Conservation (phyloP, 2,329 filamentous ascomycete species). For the Aspergillus tubingensis region DNA sequence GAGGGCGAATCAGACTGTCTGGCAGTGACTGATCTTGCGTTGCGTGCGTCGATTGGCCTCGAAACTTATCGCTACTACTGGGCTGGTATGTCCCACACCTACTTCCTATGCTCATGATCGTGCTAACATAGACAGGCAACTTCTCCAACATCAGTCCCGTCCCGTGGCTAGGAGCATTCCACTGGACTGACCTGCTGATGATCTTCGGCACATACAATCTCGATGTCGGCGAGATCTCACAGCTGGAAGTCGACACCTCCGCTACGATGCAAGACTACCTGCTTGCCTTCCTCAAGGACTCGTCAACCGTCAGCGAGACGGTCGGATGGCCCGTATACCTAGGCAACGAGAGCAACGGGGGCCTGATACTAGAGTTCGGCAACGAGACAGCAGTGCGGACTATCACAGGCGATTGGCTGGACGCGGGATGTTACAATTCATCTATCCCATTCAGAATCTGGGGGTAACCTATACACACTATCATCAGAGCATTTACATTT, state of each 20-base stretch:
- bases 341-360: conserved; percentile 23
- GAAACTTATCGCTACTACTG: conserved; percentile 45
- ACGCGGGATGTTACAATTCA: background rate
- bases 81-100: conserved; percentile 31
- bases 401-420: conserved; percentile 2
- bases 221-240: conserved; percentile 8
- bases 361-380: conserved; percentile 1
- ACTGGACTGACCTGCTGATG: conserved; percentile 32
- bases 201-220: conserved; percentile 23
- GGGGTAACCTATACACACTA: background rate
- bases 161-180: conserved; percentile 48
- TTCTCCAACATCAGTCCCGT: conserved; percentile 44
- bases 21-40: conserved; percentile 8
- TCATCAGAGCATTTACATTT: background rate
- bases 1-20: conserved; percentile 13
- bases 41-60: conserved; percentile 14
- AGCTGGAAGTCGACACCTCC: conserved; percentile 23
- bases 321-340: conserved; percentile 18
- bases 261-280: conserved; percentile 27
- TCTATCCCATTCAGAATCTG: conserved; percentile 27
- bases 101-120: fast-evolving
- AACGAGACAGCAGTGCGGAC: background rate
- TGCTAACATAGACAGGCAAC: background rate
- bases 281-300: conserved; percentile 25
- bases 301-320: conserved; percentile 1